These are phyloP conservation scores for Fomes fomentarius DNA, from an alignment of 1,284 basidiomycete genomes.

Conservation along the genomic window DNA sequence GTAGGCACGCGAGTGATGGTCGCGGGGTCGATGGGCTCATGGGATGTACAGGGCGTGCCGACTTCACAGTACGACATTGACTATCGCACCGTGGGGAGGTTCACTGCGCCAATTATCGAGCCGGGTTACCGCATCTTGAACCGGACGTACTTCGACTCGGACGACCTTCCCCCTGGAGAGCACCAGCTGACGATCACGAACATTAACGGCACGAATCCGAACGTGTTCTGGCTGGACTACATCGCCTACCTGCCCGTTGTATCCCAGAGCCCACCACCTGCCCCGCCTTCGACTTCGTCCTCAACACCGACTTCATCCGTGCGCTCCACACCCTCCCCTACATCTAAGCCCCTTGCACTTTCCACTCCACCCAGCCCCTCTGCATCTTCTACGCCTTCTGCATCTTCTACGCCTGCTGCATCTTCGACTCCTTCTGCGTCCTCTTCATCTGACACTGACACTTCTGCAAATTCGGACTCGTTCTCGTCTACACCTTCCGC, in stretches of 20 bases:
- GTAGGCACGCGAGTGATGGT: not conserved
- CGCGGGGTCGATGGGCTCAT: not conserved
- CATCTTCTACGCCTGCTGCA: too few species aligned
- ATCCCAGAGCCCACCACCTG: too few species aligned
- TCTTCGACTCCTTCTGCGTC: too few species aligned
- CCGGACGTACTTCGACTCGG: conserved; percentile 11
- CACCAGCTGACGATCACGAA: conserved; percentile 19
- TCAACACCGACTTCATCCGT: too few species aligned
- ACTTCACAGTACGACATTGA: not conserved
- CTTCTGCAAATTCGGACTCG: too few species aligned
- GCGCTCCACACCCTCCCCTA: too few species aligned
- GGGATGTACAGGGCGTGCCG: not conserved
- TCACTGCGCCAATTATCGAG: conserved; percentile 1
- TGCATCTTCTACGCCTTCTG: too few species aligned
- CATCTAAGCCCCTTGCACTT: too few species aligned
- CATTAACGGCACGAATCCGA: conserved; percentile 19
- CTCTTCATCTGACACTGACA: too few species aligned
- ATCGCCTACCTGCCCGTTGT: not conserved
- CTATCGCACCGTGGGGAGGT: not conserved
- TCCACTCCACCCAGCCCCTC: too few species aligned
- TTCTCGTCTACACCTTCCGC: too few species aligned
- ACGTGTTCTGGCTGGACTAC: conserved; percentile 20
- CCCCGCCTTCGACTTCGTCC: too few species aligned
- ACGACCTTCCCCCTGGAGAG: not conserved
- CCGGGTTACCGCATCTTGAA: conserved; percentile 6